A percentile compares a stretch with the other conserved stretches of the same genome.
phyloP scores from a whole-genome alignment of 2,329 filamentous ascomycete species.

The Fusarium equiseti region DNA sequence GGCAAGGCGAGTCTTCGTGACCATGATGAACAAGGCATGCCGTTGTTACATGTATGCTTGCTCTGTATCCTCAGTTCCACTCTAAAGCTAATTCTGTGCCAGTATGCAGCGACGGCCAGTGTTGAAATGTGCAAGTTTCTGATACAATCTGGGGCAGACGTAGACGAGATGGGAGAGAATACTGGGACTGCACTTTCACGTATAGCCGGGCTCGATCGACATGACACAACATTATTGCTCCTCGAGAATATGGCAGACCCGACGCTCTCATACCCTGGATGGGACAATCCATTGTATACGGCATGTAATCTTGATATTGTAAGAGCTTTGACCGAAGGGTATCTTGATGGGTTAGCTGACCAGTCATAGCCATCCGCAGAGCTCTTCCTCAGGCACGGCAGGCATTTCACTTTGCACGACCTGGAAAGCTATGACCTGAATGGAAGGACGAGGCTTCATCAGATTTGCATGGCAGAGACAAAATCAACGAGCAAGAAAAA shows the following conservation, averaged over 20 bases:
- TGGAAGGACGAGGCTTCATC: neutral
- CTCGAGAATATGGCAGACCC: neutral
- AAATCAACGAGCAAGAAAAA: neutral
- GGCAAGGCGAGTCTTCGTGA: neutral
- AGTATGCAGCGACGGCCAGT: neutral
- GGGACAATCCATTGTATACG: neutral
- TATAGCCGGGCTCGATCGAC: neutral
- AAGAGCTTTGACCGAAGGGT: neutral
- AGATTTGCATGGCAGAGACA: neutral
- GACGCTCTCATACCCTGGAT: neutral
- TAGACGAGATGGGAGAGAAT: neutral
- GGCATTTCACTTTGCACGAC: neutral
- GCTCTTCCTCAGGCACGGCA: neutral
- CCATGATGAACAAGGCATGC: neutral
- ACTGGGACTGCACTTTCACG: neutral
- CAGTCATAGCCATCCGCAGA: neutral
- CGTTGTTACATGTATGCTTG: neutral
- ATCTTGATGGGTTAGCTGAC: neutral
- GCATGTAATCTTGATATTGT: neutral
- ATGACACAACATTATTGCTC: neutral
- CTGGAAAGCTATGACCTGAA: neutral
- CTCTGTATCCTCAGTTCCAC: neutral
- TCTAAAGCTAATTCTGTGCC: neutral
- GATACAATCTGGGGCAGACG: neutral
- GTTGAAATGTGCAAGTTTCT: neutral